Conservation (phyloP, 352 stramenopile genomes). For the Globisporangium uncinulatum region DNA sequence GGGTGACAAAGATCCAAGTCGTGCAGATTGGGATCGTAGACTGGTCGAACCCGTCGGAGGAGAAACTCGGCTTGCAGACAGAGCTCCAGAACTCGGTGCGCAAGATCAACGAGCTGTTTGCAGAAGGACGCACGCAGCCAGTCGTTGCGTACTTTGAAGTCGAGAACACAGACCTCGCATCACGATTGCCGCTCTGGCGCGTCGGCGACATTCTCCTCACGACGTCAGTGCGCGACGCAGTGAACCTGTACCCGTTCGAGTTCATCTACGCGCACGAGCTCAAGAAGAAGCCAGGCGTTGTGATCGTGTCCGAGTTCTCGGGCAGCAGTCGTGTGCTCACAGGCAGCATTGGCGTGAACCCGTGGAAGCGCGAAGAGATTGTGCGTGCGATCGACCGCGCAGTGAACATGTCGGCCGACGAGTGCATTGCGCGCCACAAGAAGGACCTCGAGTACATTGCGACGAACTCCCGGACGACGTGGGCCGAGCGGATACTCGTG, state of each 20-base stretch:
- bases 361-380: constrained; percentile 94
- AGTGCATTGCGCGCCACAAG: constrained; percentile 61
- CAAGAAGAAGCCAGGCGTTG: constrained; percentile 73
- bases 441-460: constrained; percentile 92
- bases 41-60: constrained; percentile 60
- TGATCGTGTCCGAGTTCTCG: constrained; percentile 98
- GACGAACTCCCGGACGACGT: constrained; percentile 94
- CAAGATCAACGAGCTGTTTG: constrained; percentile 70
- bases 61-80: constrained; percentile 53
- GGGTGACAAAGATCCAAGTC: constrained; percentile 80
- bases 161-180: constrained; percentile 78
- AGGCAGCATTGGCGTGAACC: constrained; percentile 96
- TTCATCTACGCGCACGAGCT: constrained; percentile 83
- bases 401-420: constrained; percentile 66
- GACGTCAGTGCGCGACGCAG: constrained; percentile 71
- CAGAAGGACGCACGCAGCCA: constrained; percentile 29
- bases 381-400: constrained; percentile 58
- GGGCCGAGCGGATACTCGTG: constrained; percentile 95
- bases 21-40: constrained; percentile 80
- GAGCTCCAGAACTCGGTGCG: constrained; percentile 58
- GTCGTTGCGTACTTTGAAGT: constrained; percentile 69
- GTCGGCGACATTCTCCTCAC: constrained; percentile 69
- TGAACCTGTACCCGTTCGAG: constrained; percentile 85
- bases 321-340: constrained; percentile 95
- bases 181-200: constrained; percentile 65